Evolutionary conservation across 169 alveolate genomes (phyloP), one percentile per base, ranked within the genome.

Genomic region (Eimeria sp.): DNA sequence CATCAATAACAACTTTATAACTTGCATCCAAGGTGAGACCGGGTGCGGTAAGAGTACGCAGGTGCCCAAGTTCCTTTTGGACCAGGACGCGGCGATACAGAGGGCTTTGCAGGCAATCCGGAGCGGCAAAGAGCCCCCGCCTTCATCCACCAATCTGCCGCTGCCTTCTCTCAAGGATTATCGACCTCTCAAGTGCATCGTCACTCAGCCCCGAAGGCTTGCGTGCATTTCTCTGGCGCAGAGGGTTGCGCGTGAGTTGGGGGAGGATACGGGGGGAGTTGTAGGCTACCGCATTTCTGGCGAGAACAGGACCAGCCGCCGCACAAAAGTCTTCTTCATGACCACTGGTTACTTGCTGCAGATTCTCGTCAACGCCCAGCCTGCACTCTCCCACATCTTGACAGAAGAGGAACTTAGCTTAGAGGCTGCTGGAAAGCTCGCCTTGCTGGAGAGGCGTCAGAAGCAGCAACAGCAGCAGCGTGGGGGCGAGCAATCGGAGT

Each of bases 281-380:
- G 97, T 92, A 27, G 97, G 97, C 43, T 96, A 92, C 76, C 67
- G 95, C 18, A 96, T 96, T 2, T 47, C 94, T n/a, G 96, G 96
- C 67, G 96, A 96, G 54, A 16, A 84, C 51, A 25, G 18, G 43
- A 51, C 70, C 16, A 65, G 86, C 76, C 40, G 30, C 25, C 61
- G 65, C 49, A 93, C 97, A 4, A 89, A 84, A 94, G 40, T 96
- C 49, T 75, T 83, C 89, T 96, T 96, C 86, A 92, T 96, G 89
- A 96, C 97, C 57, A 95, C 97, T n/a, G 97, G 97, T n/a, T 95
- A 90, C 88, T 80, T 95, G 34, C 96, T 95, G 90, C 97, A 95
- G 70, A 47, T 95, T 18, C 95, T 94, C 83, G 57, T 86, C 80
- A 83, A 94, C 40, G 89, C 80, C 30, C 96, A 92, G 57, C 89